These are phyloP conservation scores for Echinochloa phyllopogon DNA, from an alignment of 176 grass and related monocot genomes.

Conservation along the genomic window DNA sequence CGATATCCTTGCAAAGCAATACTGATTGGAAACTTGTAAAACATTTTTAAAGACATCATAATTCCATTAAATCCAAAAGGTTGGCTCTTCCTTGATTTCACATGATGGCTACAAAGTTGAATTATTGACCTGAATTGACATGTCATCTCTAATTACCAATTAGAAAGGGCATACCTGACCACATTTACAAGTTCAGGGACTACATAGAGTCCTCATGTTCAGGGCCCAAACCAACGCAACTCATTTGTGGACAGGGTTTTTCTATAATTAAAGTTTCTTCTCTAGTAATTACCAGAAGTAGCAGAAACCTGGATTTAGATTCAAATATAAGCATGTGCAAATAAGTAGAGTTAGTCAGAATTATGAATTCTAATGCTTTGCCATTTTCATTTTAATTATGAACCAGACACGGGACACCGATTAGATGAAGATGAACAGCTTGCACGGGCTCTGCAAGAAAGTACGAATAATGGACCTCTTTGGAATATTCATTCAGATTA, in stretches of 20 bases:
- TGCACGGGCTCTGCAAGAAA: slow-evolving; percentile 85
- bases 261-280: slow-evolving; percentile 18
- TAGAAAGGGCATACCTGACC: background rate
- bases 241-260: slow-evolving; percentile 29
- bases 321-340: slow-evolving; percentile 23
- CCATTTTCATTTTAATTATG: slow-evolving; percentile 43
- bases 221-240: background rate
- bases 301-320: slow-evolving; percentile 15
- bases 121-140: background rate
- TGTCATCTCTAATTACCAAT: background rate
- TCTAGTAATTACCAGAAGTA: background rate
- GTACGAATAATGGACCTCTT: slow-evolving; percentile 62
- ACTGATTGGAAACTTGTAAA: background rate
- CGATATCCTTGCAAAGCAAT: background rate
- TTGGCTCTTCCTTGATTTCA: background rate
- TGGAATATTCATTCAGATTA: slow-evolving; percentile 36
- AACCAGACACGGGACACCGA: slow-evolving; percentile 37
- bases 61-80: background rate
- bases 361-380: slow-evolving; percentile 20
- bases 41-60: background rate
- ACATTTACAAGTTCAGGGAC: background rate
- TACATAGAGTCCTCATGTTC: background rate
- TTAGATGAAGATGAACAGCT: slow-evolving; percentile 83
- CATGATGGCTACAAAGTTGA: background rate
- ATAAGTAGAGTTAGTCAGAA: slow-evolving; percentile 14